Evolutionary conservation across 2,329 filamentous ascomycete genomes (phyloP).

Genomic region (Neocucurbitaria cava): DNA sequence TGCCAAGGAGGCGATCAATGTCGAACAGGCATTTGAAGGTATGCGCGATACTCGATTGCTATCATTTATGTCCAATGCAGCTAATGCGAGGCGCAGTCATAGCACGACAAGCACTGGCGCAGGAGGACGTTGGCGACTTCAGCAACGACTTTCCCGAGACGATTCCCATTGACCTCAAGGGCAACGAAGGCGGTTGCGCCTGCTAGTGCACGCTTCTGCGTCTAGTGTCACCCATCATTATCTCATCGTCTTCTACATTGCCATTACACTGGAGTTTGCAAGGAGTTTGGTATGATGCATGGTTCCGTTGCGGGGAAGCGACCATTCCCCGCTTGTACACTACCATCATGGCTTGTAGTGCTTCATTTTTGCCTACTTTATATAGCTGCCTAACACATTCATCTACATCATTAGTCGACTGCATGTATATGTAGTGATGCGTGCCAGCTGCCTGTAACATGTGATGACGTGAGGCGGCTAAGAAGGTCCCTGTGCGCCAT

Average conservation of each 20-base stretch:
- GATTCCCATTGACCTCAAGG: constrained; percentile 97
- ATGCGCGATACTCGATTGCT: constrained; percentile 14
- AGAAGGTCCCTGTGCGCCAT: constrained; percentile 9
- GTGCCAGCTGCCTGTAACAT: constrained; percentile 3
- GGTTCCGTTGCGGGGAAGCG: constrained; percentile 15
- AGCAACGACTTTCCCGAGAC: constrained; percentile 97
- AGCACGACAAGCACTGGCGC: constrained; percentile 90
- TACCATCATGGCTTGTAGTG: constrained; percentile 12
- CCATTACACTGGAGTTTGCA: constrained; percentile 24
- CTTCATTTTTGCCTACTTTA: constrained; percentile 10
- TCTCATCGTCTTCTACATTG: constrained; percentile 5
- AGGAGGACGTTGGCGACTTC: constrained; percentile 98
- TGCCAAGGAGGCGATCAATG: constrained; percentile 98
- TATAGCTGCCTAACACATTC: constrained; percentile 22
- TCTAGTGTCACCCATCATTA: constrained; percentile 11
- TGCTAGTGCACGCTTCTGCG: constrained; percentile 63
- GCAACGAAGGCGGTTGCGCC: constrained; percentile 89
- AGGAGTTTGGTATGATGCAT: constrained; percentile 39
- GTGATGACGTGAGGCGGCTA: constrained; percentile 30
- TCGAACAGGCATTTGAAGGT: constrained; percentile 83
- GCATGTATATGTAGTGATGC: too few relatives aligned
- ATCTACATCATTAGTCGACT: constrained; percentile 5
- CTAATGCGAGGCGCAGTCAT: constrained; percentile 69
- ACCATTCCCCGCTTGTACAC: constrained; percentile 20
- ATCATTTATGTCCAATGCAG: neutral